phyloP scores from a whole-genome alignment of 1,284 basidiomycete species.

The Coriolopsis trogii region DNA sequence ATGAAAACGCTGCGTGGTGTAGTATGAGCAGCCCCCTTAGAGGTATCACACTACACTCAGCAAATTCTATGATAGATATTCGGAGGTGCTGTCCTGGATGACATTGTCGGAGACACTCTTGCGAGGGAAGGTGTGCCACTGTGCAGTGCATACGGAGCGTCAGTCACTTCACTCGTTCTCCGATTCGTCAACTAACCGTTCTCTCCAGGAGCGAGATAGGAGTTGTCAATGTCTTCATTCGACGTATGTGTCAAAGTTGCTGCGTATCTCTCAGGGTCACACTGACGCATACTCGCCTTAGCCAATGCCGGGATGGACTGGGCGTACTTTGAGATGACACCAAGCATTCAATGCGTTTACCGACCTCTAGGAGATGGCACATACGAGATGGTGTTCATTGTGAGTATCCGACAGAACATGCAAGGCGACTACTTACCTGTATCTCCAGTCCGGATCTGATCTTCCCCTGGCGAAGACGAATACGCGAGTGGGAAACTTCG shows the following conservation, averaged over 20 bases:
- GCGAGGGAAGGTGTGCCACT: not conserved
- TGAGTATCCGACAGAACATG: too few relatives aligned
- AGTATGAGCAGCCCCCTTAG: not conserved
- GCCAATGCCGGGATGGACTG: not conserved
- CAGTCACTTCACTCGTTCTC: not conserved
- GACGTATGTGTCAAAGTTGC: not conserved
- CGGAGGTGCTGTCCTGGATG: constrained; percentile 2
- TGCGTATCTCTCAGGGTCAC: not conserved
- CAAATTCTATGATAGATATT: not conserved
- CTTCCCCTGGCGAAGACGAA: not conserved
- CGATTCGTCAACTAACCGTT: not conserved
- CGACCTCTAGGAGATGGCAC: constrained; percentile 1
- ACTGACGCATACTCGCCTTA: not conserved
- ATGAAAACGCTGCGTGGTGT: constrained; percentile 22
- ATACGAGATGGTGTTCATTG: constrained; percentile 3
- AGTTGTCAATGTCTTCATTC: not conserved
- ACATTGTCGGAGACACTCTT: not conserved
- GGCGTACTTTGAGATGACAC: not conserved
- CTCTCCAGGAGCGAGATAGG: not conserved
- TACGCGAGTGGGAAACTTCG: not conserved
- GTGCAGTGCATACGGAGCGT: not conserved
- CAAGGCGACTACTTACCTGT: too few relatives aligned
- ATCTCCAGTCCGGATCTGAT: not conserved
- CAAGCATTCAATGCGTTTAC: not conserved
- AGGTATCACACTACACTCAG: too few relatives aligned